Base-by-base conservation (phyloP, 2,329 filamentous ascomycete genomes). In the Akanthomyces lecanii region DNA sequence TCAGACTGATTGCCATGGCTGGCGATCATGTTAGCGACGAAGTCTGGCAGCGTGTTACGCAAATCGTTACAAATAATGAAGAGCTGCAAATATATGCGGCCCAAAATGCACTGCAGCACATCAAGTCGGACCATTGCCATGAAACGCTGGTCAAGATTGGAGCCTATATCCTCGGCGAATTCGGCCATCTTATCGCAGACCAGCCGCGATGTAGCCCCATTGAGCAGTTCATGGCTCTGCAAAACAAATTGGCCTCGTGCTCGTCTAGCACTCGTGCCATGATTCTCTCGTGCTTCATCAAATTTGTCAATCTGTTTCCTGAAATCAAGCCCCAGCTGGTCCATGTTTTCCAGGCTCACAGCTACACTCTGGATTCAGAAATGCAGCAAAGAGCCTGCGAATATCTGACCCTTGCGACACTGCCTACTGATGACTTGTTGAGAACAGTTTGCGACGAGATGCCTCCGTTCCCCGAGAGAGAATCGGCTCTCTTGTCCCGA, bases 61-160 rank as follows among this genome's bases (percentile, higher is more conserved):
- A 99, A 75, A 98, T 99, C 69, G 93, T 98, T 64, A 98, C 95
- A 61, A 99, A 99, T 80, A 99, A 99, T 75, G 95, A 99, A 75
- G 94, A 98, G 75, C 83, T 99, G 12, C 95, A 99, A 76, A 89
- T 97, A 0, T 99, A 99, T 73, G 95, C 95, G 1, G 92, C 95
- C 5, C 91, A 96, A 72, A 96, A 96, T 69, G 92, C 95, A 25
- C 79, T 99, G 47, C 89, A 94, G 68, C 97, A 98, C 72, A 83
- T 97, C 75, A 97, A 97, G 75, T 87, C 89, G 21, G 91, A 97
- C 65, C 90, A 94, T 74, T 97, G 93, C 74, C 95, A 99, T 71
- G 95, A 99, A 78, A 99, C 94, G 2, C 77, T 99, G 65, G 92
- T 99, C 70, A 99, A 98, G 80, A 99, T 99, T 72, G 96, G 93